phyloP scores from a whole-genome alignment of 1,139 yeast species.

The Ogataea hybrid region DNA sequence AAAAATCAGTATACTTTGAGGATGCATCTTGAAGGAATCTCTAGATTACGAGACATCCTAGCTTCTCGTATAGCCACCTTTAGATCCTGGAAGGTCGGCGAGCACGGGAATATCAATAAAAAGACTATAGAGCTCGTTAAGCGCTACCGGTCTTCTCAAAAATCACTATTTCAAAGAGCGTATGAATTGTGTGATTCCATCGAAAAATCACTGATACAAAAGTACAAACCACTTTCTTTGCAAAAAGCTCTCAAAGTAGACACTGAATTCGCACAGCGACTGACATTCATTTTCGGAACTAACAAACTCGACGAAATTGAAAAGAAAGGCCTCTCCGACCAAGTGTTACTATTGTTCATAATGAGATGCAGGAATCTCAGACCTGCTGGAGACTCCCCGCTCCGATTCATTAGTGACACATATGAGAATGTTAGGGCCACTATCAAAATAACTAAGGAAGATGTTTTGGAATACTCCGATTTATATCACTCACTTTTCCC shows the following conservation, averaged over 20 bases:
- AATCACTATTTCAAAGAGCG: too few species aligned
- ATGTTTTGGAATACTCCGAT: conserved; percentile 52
- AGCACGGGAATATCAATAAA: too few species aligned
- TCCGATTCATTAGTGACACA: conserved; percentile 45
- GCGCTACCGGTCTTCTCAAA: too few species aligned
- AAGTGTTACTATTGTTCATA: conserved; percentile 60
- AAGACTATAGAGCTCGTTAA: too few species aligned
- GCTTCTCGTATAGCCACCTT: too few species aligned
- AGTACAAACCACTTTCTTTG: conserved; percentile 49
- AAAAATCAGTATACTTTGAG: too few species aligned
- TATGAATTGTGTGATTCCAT: too few species aligned
- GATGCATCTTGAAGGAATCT: too few species aligned
- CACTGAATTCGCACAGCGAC: conserved; percentile 50
- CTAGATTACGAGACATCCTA: too few species aligned
- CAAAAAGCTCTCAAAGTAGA: conserved; percentile 59
- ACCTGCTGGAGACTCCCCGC: conserved; percentile 9
- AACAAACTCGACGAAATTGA: conserved; percentile 51
- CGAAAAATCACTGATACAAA: too few species aligned
- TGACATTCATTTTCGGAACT: conserved; percentile 57
- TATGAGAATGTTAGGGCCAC: conserved; percentile 42
- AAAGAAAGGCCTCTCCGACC: conserved; percentile 50
- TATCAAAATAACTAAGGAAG: conserved; percentile 40
- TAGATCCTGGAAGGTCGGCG: too few species aligned
- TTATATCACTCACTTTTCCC: conserved; percentile 59
- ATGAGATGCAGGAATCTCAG: conserved; percentile 55